Base-by-base conservation (phyloP, 2,329 filamentous ascomycete species). In the Pezicula radicicola region DNA sequence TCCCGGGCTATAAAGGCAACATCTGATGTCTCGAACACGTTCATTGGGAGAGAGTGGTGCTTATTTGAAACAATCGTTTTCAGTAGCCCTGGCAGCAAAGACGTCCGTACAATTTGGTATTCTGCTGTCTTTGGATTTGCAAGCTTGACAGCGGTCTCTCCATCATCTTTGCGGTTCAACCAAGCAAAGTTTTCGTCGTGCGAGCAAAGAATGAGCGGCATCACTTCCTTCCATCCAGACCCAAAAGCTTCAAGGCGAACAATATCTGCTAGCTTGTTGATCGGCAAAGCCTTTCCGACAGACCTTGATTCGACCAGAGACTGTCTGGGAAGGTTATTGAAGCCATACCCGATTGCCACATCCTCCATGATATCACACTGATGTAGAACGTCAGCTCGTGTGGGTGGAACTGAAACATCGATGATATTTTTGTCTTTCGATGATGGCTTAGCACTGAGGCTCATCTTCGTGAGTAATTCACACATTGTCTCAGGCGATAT, bases 301-400 rank as follows among this genome's bases (percentile, higher is more conserved):
- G 91, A 94, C 50, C 87, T 88, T 21, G 89, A 88, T 66, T 91
- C 92, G 70, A 86, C 91, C 8, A 92, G 91, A 65, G 93, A 91
- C 46, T 87, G 85, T 48, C 91, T 87, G 1, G 93, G 92, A 16
- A 99, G 85, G 57, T 89, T 91, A 79, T 99, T 99, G 81, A 96
- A 99, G 59, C 95, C 94, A 70, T 97, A 97, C 49, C 91, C 91
- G 59, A 99, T 94, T 39, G 91, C 94, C 18, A 95, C 86, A 68
- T 99, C 95, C 74, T 99, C 94, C 93, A 99, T 99, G 61, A 99
- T 89, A 68, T 99, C 94, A 63, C 91, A 95, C 67, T 97, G 89
- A 71, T 99, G 94, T 30, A 99, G 84, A 40, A 99, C 87, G 70
- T 99, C 94, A 45, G 94, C 93, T 56, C 94, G 84, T 44, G 92